Conservation (phyloP, 164 flowering plant species). For the Santalum album region DNA sequence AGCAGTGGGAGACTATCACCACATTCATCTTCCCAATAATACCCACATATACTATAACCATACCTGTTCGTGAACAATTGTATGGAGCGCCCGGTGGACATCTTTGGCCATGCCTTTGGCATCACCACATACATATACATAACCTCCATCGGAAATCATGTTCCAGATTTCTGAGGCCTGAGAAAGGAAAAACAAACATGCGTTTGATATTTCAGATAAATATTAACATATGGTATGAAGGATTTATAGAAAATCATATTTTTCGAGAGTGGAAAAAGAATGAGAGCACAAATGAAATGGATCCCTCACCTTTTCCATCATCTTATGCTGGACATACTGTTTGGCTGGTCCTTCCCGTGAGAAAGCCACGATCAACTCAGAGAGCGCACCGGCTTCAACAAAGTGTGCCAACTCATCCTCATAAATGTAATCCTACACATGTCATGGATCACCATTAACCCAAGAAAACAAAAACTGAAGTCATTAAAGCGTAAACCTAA, state of each 20-base stretch:
- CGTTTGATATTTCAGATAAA: neutral
- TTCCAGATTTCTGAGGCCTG: conserved; percentile 72
- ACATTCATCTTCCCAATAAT: too few species aligned
- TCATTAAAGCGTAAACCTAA: too few species aligned
- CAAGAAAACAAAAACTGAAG: too few species aligned
- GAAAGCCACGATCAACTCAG: conserved; percentile 82
- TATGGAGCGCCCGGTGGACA: conserved; percentile 80
- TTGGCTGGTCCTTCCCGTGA: conserved; percentile 88
- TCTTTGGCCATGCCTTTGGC: conserved; percentile 97
- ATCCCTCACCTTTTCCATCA: conserved; percentile 68
- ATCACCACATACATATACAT: conserved; percentile 91
- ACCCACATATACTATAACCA: neutral
- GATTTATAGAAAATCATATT: too few species aligned
- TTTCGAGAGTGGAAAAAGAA: too few species aligned
- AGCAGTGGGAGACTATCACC: too few species aligned
- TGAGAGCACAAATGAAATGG: neutral
- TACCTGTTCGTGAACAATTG: conserved; percentile 78
- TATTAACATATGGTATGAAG: neutral
- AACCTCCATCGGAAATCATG: conserved; percentile 53
- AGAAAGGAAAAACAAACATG: neutral
- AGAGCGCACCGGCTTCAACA: conserved; percentile 56
- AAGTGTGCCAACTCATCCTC: conserved; percentile 77
- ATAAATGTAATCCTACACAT: conserved; percentile 77
- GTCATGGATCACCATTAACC: neutral
- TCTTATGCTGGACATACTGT: conserved; percentile 93